Percentiles rank a stretch among this genome's conserved stretches.
phyloP scores from a whole-genome alignment of 257 asterid genomes.

The Nicotiana sylvestris region DNA sequence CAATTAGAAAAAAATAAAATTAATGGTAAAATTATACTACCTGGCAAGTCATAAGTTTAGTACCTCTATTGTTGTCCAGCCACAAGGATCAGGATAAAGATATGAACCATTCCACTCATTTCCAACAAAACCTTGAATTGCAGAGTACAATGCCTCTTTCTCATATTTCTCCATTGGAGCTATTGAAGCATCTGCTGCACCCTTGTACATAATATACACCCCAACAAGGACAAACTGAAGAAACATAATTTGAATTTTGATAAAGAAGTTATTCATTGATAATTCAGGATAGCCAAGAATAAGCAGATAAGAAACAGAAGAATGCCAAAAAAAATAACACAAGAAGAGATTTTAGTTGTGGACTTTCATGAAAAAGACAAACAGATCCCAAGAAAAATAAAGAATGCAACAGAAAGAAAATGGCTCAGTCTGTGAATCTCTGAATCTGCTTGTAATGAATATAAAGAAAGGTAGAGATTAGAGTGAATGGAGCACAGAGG shows the following conservation, averaged over 20 bases:
- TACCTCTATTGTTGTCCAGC: constrained; percentile 38
- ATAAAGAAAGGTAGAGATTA: background rate
- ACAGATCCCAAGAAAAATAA: background rate
- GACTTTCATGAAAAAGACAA: background rate
- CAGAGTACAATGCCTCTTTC: constrained; percentile 24
- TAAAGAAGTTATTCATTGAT: background rate
- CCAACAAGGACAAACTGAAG: background rate
- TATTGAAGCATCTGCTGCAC: constrained; percentile 1
- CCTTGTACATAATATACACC: background rate
- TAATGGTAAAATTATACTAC: background rate
- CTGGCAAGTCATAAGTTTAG: background rate
- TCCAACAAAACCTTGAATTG: constrained; percentile 34
- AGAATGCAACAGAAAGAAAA: background rate
- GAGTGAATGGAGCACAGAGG: constrained; percentile 10
- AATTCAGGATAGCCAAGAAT: background rate
- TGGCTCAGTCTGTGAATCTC: background rate
- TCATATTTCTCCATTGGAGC: constrained; percentile 29
- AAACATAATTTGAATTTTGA: background rate
- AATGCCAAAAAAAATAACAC: background rate
- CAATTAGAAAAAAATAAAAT: background rate
- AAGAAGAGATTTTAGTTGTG: background rate
- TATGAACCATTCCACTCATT: constrained; percentile 32
- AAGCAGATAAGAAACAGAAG: background rate
- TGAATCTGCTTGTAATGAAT: background rate
- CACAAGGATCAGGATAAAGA: constrained; percentile 42